These are phyloP conservation scores for Golubevia sp. DNA, from an alignment of 1,284 basidiomycete species.

Conservation along the genomic window DNA sequence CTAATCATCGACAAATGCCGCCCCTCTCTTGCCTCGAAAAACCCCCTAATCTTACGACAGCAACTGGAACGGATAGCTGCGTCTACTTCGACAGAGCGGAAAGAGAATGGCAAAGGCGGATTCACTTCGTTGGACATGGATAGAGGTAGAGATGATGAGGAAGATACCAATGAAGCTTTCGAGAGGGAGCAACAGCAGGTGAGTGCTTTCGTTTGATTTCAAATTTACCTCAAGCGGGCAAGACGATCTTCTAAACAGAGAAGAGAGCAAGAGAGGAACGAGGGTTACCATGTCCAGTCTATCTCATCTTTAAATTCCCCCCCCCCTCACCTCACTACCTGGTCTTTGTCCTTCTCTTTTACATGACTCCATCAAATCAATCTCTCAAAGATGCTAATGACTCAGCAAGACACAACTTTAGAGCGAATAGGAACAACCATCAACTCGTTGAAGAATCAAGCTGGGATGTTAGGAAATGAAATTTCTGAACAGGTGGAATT, in stretches of 20 bases:
- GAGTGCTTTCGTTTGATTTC: slow-evolving; percentile 1
- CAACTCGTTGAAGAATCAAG: slow-evolving; percentile 40
- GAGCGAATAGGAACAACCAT: slow-evolving; percentile 48
- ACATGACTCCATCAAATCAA: slow-evolving; percentile 3
- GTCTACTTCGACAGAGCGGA: background rate
- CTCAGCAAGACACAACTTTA: slow-evolving; percentile 50
- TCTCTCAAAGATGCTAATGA: slow-evolving; percentile 42
- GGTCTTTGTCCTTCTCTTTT: background rate
- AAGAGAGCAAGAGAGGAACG: too few species aligned
- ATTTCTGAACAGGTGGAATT: slow-evolving; percentile 54
- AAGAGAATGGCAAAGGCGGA: slow-evolving; percentile 1
- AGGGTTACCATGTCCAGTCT: too few species aligned
- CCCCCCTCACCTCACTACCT: too few species aligned
- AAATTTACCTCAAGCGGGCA: too few species aligned
- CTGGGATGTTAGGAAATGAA: slow-evolving; percentile 49
- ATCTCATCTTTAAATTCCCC: too few species aligned
- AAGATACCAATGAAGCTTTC: slow-evolving; percentile 38
- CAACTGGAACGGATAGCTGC: background rate
- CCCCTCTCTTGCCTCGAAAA: too few species aligned
- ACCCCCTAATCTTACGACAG: too few species aligned
- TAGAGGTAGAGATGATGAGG: slow-evolving; percentile 18
- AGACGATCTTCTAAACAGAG: too few species aligned
- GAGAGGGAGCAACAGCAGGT: slow-evolving; percentile 58
- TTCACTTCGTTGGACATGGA: slow-evolving; percentile 27
- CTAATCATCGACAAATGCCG: too few species aligned